phyloP scores from a whole-genome alignment of 495 filamentous ascomycete species.

The Aspergillus egyptiacus region DNA sequence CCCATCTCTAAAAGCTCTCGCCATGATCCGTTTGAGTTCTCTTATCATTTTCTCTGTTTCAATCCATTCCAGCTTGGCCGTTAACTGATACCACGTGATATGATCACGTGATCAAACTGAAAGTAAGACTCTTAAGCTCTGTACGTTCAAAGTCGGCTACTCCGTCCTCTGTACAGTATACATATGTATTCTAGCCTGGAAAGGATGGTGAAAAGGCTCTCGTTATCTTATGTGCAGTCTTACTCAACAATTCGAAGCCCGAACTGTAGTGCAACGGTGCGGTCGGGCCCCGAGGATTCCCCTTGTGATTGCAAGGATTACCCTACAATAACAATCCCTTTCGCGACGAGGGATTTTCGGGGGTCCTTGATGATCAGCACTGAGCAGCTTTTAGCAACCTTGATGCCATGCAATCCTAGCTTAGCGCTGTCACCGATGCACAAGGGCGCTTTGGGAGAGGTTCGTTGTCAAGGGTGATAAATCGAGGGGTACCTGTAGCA shows the following conservation, averaged over 20 bases:
- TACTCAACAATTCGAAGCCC: no score
- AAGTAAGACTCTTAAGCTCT: no score
- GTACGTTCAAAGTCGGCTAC: no score
- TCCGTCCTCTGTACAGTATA: no score
- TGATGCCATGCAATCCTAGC: slow-evolving; percentile 1
- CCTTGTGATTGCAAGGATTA: slow-evolving; percentile 12
- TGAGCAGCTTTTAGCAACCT: slow-evolving; percentile 10
- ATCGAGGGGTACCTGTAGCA: not conserved
- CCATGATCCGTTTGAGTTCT: no score
- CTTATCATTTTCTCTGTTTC: no score
- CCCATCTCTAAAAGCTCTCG: no score
- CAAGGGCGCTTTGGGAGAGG: not conserved
- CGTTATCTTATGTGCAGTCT: not conserved
- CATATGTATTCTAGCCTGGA: no score
- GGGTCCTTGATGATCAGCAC: slow-evolving; percentile 8
- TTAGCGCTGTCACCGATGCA: slow-evolving; percentile 1
- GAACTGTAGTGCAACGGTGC: not conserved
- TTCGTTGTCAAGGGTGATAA: slow-evolving; percentile 12
- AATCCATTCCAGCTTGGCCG: no score
- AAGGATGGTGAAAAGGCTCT: not conserved
- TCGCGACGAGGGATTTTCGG: not conserved
- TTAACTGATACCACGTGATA: no score
- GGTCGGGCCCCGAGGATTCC: not conserved
- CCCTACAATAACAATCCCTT: not conserved
- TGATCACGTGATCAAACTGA: no score